Evolutionary conservation across 2,329 filamentous ascomycete genomes (phyloP).

Genomic region (Aspergillus phoenicis): DNA sequence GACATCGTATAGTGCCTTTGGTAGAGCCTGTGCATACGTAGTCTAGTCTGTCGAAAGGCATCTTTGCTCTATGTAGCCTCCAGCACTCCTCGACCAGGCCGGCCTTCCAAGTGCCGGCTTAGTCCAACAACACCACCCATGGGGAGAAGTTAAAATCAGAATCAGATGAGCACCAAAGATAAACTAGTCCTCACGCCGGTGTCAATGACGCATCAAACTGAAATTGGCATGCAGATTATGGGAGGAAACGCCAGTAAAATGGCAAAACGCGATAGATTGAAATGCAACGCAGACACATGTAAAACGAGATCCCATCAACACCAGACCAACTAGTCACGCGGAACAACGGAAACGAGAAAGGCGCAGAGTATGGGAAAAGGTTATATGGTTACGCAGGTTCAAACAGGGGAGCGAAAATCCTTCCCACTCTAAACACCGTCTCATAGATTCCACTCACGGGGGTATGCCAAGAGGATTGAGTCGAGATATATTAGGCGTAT

Average conservation of each 20-base stretch:
- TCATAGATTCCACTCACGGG: constrained; percentile 33
- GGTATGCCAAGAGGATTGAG: constrained; percentile 33
- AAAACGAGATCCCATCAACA: constrained; percentile 25
- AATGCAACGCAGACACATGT: constrained; percentile 14
- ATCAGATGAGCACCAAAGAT: constrained; percentile 22
- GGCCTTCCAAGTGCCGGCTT: no score
- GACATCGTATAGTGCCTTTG: neutral
- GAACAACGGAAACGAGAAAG: constrained; percentile 16
- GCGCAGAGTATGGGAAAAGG: constrained; percentile 46
- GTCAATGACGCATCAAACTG: constrained; percentile 26
- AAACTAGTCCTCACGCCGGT: constrained; percentile 24
- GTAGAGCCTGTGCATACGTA: neutral
- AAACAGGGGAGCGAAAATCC: constrained; percentile 22
- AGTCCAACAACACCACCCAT: no score
- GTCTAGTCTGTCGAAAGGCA: neutral
- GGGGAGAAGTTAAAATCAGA: no score
- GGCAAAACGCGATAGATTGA: constrained; percentile 11
- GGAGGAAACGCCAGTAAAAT: constrained; percentile 9
- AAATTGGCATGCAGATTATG: constrained; percentile 15
- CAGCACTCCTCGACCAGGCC: neutral
- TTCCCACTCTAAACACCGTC: constrained; percentile 30
- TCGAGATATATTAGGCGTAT: constrained; percentile 37
- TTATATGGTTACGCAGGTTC: constrained; percentile 31
- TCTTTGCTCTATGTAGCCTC: neutral
- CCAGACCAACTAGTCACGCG: constrained; percentile 23